Evolutionary conservation across 306 rosid genomes (phyloP).

Genomic region (Purshia tridentata): DNA sequence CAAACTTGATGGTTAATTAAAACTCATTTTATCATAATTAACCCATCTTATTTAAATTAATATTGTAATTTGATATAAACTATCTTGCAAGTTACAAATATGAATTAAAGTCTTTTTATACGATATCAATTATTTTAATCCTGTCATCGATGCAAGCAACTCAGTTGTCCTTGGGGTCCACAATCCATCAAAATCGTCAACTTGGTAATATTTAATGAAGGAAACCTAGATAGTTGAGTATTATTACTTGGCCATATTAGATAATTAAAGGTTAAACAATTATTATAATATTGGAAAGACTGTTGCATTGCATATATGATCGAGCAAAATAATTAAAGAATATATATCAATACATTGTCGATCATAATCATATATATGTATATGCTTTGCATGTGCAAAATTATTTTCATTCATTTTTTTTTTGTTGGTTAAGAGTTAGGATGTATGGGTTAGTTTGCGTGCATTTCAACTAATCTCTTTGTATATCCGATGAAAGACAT

Average conservation of each 20-base stretch:
- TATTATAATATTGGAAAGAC: too few relatives aligned
- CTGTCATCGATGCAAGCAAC: not conserved
- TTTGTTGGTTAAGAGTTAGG: too few relatives aligned
- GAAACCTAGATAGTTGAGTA: not conserved
- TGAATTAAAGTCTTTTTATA: not conserved
- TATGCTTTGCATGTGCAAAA: too few relatives aligned
- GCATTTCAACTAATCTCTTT: too few relatives aligned
- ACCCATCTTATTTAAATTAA: too few relatives aligned
- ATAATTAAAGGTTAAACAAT: not conserved
- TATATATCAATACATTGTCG: too few relatives aligned
- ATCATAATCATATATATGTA: too few relatives aligned
- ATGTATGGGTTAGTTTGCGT: too few relatives aligned
- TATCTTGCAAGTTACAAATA: not conserved
- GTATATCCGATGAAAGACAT: too few relatives aligned
- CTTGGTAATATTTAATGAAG: not conserved
- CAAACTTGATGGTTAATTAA: not conserved
- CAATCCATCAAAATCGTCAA: not conserved
- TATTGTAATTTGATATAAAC: not conserved
- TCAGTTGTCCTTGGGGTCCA: not conserved
- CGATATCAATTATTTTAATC: not conserved
- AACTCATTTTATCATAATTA: too few relatives aligned
- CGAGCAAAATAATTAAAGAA: too few relatives aligned
- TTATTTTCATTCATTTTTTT: not conserved
- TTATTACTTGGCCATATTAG: not conserved
- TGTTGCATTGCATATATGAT: too few relatives aligned